These are phyloP conservation scores for Primulina eburnea DNA, from an alignment of 257 asterid species.

Conservation along the genomic window DNA sequence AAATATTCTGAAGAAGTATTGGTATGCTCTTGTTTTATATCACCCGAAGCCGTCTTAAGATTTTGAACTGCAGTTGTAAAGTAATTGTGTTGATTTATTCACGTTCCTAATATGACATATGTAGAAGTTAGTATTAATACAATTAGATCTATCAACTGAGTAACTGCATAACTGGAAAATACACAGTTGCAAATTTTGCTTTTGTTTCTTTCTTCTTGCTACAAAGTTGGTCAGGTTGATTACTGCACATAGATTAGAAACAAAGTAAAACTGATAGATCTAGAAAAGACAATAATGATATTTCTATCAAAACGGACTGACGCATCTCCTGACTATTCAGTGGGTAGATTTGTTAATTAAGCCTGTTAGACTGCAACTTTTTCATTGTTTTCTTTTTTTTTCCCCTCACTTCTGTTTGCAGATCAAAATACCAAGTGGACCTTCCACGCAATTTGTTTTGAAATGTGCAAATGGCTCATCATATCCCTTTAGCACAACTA, in stretches of 20 bases:
- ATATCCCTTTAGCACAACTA: conserved; percentile 74
- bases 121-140: not conserved
- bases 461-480: conserved; percentile 75
- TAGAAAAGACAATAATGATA: not conserved
- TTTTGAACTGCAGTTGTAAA: not conserved
- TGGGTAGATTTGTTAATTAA: not conserved
- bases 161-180: not conserved
- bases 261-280: not conserved
- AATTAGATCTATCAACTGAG: not conserved
- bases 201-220: conserved; percentile 4
- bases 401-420: conserved; percentile 35
- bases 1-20: conserved; percentile 68
- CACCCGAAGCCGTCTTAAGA: not conserved
- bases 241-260: not conserved
- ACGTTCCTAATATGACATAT: not conserved
- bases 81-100: no score
- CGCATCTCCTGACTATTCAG: conserved; percentile 3
- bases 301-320: not conserved
- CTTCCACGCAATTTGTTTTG: conserved; percentile 79
- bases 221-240: conserved; percentile 6
- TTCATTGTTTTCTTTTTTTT: conserved; percentile 17
- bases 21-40: conserved; percentile 52
- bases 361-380: not conserved
- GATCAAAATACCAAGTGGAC: conserved; percentile 90
- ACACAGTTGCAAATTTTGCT: not conserved